A percentile compares a stretch with the other conserved stretches of the same genome.
These are phyloP conservation scores for Thelonectria rubi DNA, from an alignment of 2,329 filamentous ascomycete species.

Conservation along the genomic window DNA sequence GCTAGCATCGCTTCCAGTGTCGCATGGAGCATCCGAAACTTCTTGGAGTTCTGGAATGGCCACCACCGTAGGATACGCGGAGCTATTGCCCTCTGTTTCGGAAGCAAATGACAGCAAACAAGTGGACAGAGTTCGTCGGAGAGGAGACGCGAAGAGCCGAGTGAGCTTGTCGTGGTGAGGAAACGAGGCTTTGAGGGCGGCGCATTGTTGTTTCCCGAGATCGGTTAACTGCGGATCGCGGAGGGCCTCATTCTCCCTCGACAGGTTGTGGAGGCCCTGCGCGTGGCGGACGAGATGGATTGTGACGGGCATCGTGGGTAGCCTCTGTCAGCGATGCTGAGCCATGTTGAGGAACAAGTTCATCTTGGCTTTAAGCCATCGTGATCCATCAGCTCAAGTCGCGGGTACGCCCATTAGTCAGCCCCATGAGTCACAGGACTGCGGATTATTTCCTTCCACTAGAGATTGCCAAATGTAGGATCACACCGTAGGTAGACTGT, in stretches of 20 bases:
- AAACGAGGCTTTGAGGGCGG: conserved; percentile 9
- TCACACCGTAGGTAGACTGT: no score
- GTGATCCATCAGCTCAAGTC: background rate
- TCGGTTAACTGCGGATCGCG: conserved; percentile 11
- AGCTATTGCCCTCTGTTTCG: background rate
- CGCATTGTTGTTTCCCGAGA: conserved; percentile 19
- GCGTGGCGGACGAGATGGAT: conserved; percentile 24
- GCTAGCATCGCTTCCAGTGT: conserved; percentile 13
- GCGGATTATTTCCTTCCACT: no score
- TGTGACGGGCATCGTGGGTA: conserved; percentile 15
- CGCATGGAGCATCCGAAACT: conserved; percentile 20
- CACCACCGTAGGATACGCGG: background rate
- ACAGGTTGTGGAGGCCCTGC: conserved; percentile 21
- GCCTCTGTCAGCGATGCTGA: background rate
- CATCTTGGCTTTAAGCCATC: background rate
- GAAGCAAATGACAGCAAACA: conserved; percentile 14
- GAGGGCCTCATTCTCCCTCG: conserved; percentile 14
- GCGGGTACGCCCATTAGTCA: background rate
- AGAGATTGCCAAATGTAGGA: no score
- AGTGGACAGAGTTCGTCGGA: conserved; percentile 17
- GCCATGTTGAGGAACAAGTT: background rate
- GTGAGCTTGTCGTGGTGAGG: conserved; percentile 15
- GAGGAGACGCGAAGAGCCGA: conserved; percentile 13
- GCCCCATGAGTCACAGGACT: no score
- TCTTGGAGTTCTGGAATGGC: conserved; percentile 21